Conservation (phyloP, 2,329 filamentous ascomycete species). For the Curvularia sp. region DNA sequence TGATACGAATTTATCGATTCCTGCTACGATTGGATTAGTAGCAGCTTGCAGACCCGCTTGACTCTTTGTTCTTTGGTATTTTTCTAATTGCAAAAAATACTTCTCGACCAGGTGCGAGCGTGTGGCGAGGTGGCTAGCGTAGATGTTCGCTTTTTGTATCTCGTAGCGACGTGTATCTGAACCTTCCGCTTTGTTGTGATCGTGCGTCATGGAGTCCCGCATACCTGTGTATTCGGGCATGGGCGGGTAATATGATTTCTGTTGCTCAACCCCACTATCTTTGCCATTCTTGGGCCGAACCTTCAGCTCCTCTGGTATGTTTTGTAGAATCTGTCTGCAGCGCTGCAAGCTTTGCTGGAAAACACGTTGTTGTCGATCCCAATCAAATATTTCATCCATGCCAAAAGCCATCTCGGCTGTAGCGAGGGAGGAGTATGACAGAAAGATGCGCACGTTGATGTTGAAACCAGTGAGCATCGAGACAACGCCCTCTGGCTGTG, state of each 20-base stretch:
- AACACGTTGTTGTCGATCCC: conserved; percentile 76
- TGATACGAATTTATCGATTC: conserved; percentile 41
- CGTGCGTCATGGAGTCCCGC: conserved; percentile 35
- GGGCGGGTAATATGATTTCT: conserved; percentile 46
- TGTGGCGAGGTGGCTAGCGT: conserved; percentile 79
- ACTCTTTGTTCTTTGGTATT: conserved; percentile 57
- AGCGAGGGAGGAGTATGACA: conserved; percentile 78
- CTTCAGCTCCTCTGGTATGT: conserved; percentile 72
- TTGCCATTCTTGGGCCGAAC: conserved; percentile 57
- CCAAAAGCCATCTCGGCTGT: conserved; percentile 86
- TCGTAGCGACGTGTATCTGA: conserved; percentile 65
- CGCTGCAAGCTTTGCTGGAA: conserved; percentile 73
- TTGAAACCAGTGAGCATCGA: conserved; percentile 83
- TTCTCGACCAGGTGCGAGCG: conserved; percentile 86
- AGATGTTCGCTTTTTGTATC: conserved; percentile 91
- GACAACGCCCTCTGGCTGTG: conserved; percentile 71
- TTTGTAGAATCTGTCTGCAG: conserved; percentile 72
- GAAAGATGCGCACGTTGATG: conserved; percentile 77
- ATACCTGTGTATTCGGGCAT: conserved; percentile 45
- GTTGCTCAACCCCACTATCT: conserved; percentile 33
- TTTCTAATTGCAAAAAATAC: conserved; percentile 78
- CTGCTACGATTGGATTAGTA: conserved; percentile 31
- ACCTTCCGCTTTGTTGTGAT: conserved; percentile 35
- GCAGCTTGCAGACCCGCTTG: conserved; percentile 52
- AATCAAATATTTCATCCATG: conserved; percentile 75